Base-by-base conservation (phyloP, 148 eudicot genomes). In the Rhododendron simsii region DNA sequence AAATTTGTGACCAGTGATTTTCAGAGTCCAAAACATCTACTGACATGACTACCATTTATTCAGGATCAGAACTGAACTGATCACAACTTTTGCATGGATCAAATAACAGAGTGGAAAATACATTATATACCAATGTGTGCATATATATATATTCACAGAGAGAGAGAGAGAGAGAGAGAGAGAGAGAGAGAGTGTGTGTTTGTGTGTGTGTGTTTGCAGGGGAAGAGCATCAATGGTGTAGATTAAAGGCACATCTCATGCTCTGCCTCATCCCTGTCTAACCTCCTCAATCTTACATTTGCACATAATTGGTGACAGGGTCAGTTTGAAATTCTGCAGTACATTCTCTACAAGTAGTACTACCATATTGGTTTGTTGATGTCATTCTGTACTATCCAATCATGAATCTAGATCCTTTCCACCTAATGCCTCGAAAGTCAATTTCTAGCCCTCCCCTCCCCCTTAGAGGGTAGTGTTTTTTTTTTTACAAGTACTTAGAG, bases 161-260 rank as follows among this genome's bases (percentile, higher is more conserved):
- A 41, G 45, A 41, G 45, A 39, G 14, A 23, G 28, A 74, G 78
- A 74, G 44, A 33, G 44, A 33, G 78, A 41, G 80, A 80, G 83
- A 55, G 84, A 81, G 84, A 81, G 84, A 48, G 30, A 81, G 73
- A 33, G n/a, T n/a, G n/a, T n/a, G n/a, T n/a, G n/a, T n/a, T n/a
- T n/a, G 30, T 30, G 0, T 30, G 30, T 30, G 30, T 30, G 30
- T 30, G 30, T 30, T 33, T 81, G 83, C 83, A 81, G 48, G 71
- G 71, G 81, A 81, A 53, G 84, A 81, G 35, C 48, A 81, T 18
- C 71, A 81, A 33, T 67, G 57, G 45, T 41, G 45, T n/a, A 0
- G 44, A 81, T 81, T 80, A 47, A 33, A 50, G 1, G 28, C 65
- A 23, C 83, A 55, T 81, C 83, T 55, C 83, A 53, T 81, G 69